phyloP scores from a whole-genome alignment of 2,329 filamentous ascomycete species.

The Arthrobotrys sphaeroides region DNA sequence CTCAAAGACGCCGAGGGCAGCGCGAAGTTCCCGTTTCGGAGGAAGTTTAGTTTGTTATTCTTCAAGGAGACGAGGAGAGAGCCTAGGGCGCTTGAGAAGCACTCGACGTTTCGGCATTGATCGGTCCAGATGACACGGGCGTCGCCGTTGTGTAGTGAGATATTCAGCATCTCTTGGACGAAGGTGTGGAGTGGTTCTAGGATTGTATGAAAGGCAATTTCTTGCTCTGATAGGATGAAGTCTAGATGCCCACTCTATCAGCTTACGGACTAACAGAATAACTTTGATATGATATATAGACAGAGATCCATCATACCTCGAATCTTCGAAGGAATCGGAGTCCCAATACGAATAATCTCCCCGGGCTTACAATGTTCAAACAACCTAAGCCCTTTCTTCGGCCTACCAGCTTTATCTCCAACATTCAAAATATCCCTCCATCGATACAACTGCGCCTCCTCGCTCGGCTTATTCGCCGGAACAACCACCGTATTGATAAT shows the following conservation, averaged over 20 bases:
- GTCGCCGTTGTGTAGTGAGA: neutral
- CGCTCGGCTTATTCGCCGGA: no score
- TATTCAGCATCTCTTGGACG: neutral
- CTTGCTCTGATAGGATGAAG: neutral
- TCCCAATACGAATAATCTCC: neutral
- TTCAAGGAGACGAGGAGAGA: slow-evolving; percentile 3
- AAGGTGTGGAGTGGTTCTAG: neutral
- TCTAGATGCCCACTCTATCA: neutral
- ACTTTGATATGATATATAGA: neutral
- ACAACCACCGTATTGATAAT: no score
- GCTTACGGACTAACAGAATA: neutral
- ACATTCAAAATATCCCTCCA: no score
- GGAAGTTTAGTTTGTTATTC: neutral
- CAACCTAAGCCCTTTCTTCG: no score
- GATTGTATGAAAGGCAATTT: neutral
- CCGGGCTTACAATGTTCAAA: no score
- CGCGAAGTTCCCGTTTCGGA: neutral
- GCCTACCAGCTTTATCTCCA: no score
- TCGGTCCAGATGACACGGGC: neutral
- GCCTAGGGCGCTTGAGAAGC: slow-evolving; percentile 9
- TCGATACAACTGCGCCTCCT: no score
- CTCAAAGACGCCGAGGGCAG: neutral
- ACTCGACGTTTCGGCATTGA: neutral
- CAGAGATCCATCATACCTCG: no score
- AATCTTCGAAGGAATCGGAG: neutral